Percentiles rank a stretch among this genome's conserved stretches.
phyloP scores from a whole-genome alignment of 768 basidiomycete species.

The Coprinellus aureogranulatus region DNA sequence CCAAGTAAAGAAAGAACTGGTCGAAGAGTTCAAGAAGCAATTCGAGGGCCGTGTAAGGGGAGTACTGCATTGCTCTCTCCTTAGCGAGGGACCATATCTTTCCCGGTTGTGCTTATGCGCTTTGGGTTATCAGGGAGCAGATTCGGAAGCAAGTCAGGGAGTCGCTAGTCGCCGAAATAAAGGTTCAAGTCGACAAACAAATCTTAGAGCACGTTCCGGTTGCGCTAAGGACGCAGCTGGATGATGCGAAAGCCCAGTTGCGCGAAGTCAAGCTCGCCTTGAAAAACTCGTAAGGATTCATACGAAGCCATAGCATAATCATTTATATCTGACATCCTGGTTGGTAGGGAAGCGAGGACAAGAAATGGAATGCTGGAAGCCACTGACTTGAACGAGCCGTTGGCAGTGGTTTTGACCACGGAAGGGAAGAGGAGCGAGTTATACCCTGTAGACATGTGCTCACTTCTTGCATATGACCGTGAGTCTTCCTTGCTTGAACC shows the following conservation, averaged over 20 bases:
- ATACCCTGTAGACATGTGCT: slow-evolving; percentile 50
- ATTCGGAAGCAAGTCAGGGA: slow-evolving; percentile 36
- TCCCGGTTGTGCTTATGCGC: background rate
- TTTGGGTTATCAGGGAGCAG: slow-evolving; percentile 26
- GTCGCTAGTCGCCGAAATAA: slow-evolving; percentile 43
- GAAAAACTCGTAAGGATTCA: slow-evolving; percentile 55
- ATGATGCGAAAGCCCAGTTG: slow-evolving; percentile 16
- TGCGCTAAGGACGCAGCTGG: slow-evolving; percentile 40
- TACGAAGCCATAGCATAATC: background rate
- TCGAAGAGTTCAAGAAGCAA: slow-evolving; percentile 13
- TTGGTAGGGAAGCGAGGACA: slow-evolving; percentile 49
- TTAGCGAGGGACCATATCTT: too few species aligned
- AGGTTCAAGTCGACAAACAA: slow-evolving; percentile 46
- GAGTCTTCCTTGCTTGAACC: slow-evolving; percentile 19
- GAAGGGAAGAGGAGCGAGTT: slow-evolving; percentile 46
- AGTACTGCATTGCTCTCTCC: too few species aligned
- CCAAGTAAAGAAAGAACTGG: slow-evolving; percentile 17
- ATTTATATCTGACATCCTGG: background rate
- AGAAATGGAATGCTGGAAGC: slow-evolving; percentile 43
- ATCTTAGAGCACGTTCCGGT: slow-evolving; percentile 49
- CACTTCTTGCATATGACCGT: slow-evolving; percentile 55
- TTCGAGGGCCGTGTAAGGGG: slow-evolving; percentile 16
- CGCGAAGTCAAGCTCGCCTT: slow-evolving; percentile 38
- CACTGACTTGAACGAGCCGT: slow-evolving; percentile 40
- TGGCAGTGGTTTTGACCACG: slow-evolving; percentile 45